Base-by-base conservation (phyloP, 768 basidiomycete species). In the Hypholoma fasciculare region DNA sequence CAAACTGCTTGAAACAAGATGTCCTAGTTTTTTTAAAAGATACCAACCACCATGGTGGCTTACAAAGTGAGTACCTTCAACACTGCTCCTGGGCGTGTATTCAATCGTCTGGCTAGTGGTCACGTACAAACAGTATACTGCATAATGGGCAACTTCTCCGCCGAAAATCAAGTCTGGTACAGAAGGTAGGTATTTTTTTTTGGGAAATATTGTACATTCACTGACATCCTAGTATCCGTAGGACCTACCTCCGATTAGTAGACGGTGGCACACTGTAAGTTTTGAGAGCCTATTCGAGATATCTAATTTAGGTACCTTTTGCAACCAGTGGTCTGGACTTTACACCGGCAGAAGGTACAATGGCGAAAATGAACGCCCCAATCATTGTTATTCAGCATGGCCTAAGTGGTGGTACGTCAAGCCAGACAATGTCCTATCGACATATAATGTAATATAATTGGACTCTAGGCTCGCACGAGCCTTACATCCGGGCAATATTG, bases 401-500 rank as follows among this genome's bases (percentile, higher is more conserved):
- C 8, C 67, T 80, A 47, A 80, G 79, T 8, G 82, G 82, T 65
- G 81, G 82, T 77, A 34, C n/a, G 47, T 36, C 40, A 49, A 7
- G 9, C 27, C 12, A 11, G 19, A 23, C 14, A 39, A 42, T 40
- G 42, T 30, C 16, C 27, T 46, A 50, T 53, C n/a, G 39, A 8
- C 38, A 14, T 55, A 56, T 57, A 40, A 53, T 52, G 5, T 6
- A 42, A 49, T 57, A 61, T 36, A 12, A 58, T 26, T 54, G 14
- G 30, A 34, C 26, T 51, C 11, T 59, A 92, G 91, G 92, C 40
- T 93, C 92, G 14, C 84, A 96, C 69, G 96, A 96, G 77, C 80
- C 87, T 19, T 98, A 97, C 66, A 90, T 97, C 42, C 81, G 93
- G 57, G 86, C 90, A 27, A 80, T 97, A 43, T 76, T 98, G 6